Base-by-base conservation (phyloP, 768 basidiomycete genomes). In the Obba rivulosa region DNA sequence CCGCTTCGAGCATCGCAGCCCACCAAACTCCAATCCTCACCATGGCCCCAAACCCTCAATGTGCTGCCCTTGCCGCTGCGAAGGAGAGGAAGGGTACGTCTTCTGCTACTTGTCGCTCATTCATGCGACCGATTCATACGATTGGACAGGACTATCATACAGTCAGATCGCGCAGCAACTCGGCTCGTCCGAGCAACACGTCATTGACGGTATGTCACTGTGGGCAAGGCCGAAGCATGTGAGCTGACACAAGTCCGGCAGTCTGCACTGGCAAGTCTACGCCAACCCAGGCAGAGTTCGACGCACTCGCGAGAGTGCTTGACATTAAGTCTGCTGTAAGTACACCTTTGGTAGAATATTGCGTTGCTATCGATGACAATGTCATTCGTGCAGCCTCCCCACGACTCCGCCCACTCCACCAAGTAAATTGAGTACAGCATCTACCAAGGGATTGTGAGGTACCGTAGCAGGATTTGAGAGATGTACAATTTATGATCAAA, bases 61-160 rank as follows among this genome's bases (percentile, higher is more conserved):
- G 85, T 65, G 56, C 72, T 56, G 83, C 82, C 41, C 69, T 87
- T 56, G 69, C 68, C 54, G 66, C 66, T 23, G 83, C 82, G 11
- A 71, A 78, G 68, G 44, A 57, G 1, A 67, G 59, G 57, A 68
- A 72, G 53, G 78, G 85, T 84, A 48, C n/a, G 64, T 51, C 16
- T 14, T 25, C 16, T n/a, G 16, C 41, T 11, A n/a, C 37, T 22
- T 13, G 9, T 17, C 28, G 36, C 13, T n/a, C 35, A 31, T 31
- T 7, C 7, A 31, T 31, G 28, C 28, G 28, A 7, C 28, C 28
- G 28, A 7, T 13, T 31, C 28, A 31, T 13, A 31, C 17, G n/a
- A 41, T 31, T 48, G 22, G 35, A 18, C 38, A 84, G 83, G 77
- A 3, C 40, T 74, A 22, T 69, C 74, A 23, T 79, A 81, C 55